Conservation (phyloP, 306 rosid genomes). For the Echinosophora koreensis region DNA sequence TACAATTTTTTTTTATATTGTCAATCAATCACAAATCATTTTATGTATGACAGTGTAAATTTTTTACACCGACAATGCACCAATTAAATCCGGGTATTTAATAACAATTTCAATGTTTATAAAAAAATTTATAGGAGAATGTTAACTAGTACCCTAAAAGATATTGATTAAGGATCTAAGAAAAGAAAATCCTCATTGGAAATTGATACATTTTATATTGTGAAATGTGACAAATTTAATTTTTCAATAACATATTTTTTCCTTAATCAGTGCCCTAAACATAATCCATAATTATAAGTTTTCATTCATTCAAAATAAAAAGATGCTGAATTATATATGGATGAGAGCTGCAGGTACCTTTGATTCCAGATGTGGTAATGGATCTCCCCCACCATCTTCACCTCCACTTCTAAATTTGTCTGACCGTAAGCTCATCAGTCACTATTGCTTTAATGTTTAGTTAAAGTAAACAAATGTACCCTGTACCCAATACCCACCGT, state of each 20-base stretch:
- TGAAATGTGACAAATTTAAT: no score
- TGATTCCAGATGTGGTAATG: conserved; percentile 37
- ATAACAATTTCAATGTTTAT: not conserved
- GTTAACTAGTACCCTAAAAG: no score
- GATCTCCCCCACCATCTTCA: not conserved
- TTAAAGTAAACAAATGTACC: not conserved
- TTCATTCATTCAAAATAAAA: not conserved
- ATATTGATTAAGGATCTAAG: no score
- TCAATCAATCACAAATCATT: no score
- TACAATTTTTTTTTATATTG: no score
- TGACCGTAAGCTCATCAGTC: conserved; percentile 44
- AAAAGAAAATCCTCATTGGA: no score
- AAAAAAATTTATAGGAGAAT: no score
- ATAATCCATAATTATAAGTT: not conserved
- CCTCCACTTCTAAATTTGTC: not conserved
- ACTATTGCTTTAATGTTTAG: not conserved
- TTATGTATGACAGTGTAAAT: no score
- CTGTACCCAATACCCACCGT: not conserved
- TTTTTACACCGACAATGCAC: no score
- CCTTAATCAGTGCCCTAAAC: no score
- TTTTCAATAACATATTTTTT: no score
- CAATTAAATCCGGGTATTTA: not conserved
- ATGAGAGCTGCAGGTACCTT: conserved; percentile 48
- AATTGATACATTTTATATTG: no score
- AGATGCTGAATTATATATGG: not conserved